Base-by-base conservation (phyloP, 1,139 yeast genomes). In the Yamadazyma membranifaciens region DNA sequence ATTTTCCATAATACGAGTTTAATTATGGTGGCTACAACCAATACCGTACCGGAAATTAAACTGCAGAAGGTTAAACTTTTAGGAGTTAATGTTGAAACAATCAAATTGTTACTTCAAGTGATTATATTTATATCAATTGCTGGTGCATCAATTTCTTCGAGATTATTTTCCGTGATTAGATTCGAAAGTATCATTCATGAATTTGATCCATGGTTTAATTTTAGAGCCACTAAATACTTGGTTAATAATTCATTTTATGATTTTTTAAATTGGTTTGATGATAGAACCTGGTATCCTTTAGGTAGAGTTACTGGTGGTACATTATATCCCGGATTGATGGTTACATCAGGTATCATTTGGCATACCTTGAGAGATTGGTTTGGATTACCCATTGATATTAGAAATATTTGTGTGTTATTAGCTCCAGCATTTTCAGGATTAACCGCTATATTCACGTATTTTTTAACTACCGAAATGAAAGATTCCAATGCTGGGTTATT, bases 291-390 rank as follows among this genome's bases (percentile, higher is more conserved):
- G 99, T 94, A 94, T 62, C 99, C 99, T 15, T 74, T 94, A 49
- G 99, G 99, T 14, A 81, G 99, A 67, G 98, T 94, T 55, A 92
- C 98, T 10, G 99, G 99, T 51, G 99, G 99, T 48, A 94, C 99
- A 3, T 69, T 94, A 50, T 94, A 94, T 59, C 99, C 99, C 2
- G 99, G 99, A 9, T 73, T 94, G 52, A 94, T 94, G 99, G 96
- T 94, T 32, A 89, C 98, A 6, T 84, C 96, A 9, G 95, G 96
- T 27, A 76, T 87, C 22, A 84, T 94, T 44, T 91, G 95, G 83
- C 87, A 83, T 54, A 57, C 80, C 10, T 72, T 92, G 49, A 71
- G 83, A 49, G 72, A 75, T 45, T 68, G 69, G 67, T 63, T 84
- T 38, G 81, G 88, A 15, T 66, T 92, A 48, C 98, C 98, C 15